Base-by-base conservation (phyloP, 495 filamentous ascomycete species). In the Podospora fimiseda region DNA sequence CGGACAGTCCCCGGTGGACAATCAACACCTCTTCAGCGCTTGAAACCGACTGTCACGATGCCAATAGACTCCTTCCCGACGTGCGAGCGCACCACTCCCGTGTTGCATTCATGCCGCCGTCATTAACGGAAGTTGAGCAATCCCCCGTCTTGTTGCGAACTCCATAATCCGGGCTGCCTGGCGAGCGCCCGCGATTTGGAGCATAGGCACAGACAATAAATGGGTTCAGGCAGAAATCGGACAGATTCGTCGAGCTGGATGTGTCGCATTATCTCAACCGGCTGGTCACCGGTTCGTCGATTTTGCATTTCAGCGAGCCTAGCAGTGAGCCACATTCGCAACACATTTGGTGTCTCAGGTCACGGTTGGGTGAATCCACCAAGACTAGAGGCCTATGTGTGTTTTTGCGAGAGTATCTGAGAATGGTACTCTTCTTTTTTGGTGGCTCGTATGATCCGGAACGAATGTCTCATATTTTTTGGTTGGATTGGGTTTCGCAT, bases 181-280 rank as follows among this genome's bases (percentile, higher is more conserved):
- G 78, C 77, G 79, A 77, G 74, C 76, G 60, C 72, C 69, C 60
- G 49, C 48, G 62, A 56, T 63, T 6, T 27, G 51, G 48, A 48
- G 14, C 27, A 30, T 36, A 43, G n/a, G 61, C 54, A 57, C 56
- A 60, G 56, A 54, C 54, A 51, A 11, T 41, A 14, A 43, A 33
- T 37, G 51, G 59, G 57, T 54, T 19, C 23, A 49, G 60, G 62
- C 58, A 57, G 45, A 47, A 45, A 33, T 60, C 57, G 46, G 51
- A 54, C 59, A 57, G 43, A 40, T 30, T 33, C 49, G 56, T 57
- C 45, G 43, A 56, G 50, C 54, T 58, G 52, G 51, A 50, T 59
- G 37, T 48, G 41, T 38, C 41, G 57, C 38, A 43, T 41, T 39
- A 42, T 59, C 57, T 59, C 56, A 27, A 44, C 43, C 60, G 63